Conservation (phyloP, 345 rosid genomes). For the Euclidium syriacum region DNA sequence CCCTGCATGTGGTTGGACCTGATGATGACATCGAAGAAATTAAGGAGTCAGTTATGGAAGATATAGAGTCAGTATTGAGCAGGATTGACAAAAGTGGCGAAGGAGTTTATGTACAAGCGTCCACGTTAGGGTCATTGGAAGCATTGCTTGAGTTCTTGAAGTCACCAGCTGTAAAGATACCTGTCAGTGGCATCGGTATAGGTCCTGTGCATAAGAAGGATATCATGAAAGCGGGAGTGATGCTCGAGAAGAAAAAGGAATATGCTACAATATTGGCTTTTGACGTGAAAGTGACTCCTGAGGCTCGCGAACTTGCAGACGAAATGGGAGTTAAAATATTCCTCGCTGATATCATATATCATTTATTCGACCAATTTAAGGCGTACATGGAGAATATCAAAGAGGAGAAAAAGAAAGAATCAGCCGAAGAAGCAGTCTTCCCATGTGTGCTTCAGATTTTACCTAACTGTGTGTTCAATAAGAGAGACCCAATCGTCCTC, state of each 20-base stretch:
- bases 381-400: conserved; percentile 75
- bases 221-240: conserved; percentile 87
- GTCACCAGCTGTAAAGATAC: conserved; percentile 81
- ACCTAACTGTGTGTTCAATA: conserved; percentile 76
- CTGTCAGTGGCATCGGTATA: conserved; percentile 85
- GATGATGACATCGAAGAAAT: conserved; percentile 73
- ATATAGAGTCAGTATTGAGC: conserved; percentile 80
- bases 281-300: conserved; percentile 89
- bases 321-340: conserved; percentile 90
- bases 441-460: conserved; percentile 79
- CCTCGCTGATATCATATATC: conserved; percentile 94
- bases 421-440: conserved; percentile 91
- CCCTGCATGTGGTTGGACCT: conserved; percentile 70
- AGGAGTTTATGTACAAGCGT: conserved; percentile 95
- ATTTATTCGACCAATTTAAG: conserved; percentile 82
- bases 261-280: conserved; percentile 90
- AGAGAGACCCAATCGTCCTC: conserved; percentile 82
- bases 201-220: conserved; percentile 95
- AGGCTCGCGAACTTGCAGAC: conserved; percentile 84
- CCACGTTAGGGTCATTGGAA: conserved; percentile 92
- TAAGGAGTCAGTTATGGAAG: conserved; percentile 69
- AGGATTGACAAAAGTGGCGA: conserved; percentile 84
- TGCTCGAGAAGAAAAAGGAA: conserved; percentile 95
- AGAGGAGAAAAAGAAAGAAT: conserved; percentile 92
- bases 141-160: conserved; percentile 89